These are phyloP conservation scores for Kuraishia hungarica DNA, from an alignment of 805 yeast species.

Conservation along the genomic window DNA sequence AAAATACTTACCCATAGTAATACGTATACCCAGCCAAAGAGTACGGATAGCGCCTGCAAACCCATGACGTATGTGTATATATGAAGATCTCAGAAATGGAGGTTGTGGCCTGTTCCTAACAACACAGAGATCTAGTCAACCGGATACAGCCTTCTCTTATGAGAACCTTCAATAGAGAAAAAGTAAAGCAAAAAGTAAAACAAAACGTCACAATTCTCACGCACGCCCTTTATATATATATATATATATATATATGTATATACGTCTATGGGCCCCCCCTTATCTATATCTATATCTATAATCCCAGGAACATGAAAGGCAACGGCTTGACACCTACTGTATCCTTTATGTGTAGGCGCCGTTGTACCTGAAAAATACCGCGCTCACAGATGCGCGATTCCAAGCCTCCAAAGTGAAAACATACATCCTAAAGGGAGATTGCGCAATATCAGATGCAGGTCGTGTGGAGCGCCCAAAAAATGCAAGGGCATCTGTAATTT, in stretches of 20 bases:
- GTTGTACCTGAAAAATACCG: neutral
- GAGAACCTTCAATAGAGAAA: too few relatives aligned
- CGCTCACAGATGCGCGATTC: neutral
- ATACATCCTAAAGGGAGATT: neutral
- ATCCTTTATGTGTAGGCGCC: neutral
- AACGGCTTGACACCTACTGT: too few relatives aligned
- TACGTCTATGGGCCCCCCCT: neutral
- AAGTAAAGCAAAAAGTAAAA: neutral
- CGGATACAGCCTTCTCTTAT: neutral
- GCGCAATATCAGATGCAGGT: neutral
- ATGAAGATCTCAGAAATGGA: neutral
- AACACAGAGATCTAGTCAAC: neutral
- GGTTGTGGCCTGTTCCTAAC: too few relatives aligned
- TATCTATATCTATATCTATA: neutral
- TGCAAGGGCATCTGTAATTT: too few relatives aligned
- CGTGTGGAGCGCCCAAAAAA: neutral
- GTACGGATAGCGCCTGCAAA: neutral
- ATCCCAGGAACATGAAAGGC: neutral
- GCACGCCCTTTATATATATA: too few relatives aligned
- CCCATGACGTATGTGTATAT: neutral
- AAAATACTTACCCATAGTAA: conserved; percentile 4
- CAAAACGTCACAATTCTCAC: too few relatives aligned
- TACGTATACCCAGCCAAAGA: conserved; percentile 3
- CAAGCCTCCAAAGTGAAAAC: neutral
- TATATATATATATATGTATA: too few relatives aligned